These are phyloP conservation scores for Diaporthe humulicola DNA, from an alignment of 2,329 filamentous ascomycete species.

Conservation along the genomic window DNA sequence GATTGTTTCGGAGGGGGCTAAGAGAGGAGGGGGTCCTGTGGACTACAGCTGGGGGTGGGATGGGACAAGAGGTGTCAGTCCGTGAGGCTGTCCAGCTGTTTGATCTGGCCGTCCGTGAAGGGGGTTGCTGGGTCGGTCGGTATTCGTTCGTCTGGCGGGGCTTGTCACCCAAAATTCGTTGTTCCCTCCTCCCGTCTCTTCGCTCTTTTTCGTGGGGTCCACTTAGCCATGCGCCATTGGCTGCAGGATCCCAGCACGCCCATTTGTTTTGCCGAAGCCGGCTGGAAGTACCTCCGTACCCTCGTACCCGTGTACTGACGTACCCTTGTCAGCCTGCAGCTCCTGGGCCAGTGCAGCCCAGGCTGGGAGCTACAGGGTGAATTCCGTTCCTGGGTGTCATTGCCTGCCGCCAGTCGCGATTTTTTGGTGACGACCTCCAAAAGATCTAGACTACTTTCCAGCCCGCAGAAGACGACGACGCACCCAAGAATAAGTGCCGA, in stretches of 20 bases:
- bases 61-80: conserved; percentile 1
- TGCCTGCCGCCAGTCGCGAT: conserved; percentile 31
- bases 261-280: conserved; percentile 35
- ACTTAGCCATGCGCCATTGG: conserved; percentile 27
- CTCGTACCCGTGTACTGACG: not conserved
- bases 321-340: not conserved
- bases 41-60: not conserved
- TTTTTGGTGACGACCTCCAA: conserved; percentile 6
- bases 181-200: conserved; percentile 22
- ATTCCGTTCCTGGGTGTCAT: not conserved
- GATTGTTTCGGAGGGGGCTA: not conserved
- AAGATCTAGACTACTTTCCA: not conserved
- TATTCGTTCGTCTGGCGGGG: conserved; percentile 22
- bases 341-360: not conserved
- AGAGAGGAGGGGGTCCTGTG: not conserved
- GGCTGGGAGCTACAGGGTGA: conserved; percentile 1
- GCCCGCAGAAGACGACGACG: not conserved
- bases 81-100: conserved; percentile 10
- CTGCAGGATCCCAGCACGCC: conserved; percentile 25
- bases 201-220: conserved; percentile 39
- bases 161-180: conserved; percentile 40
- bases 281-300: not conserved
- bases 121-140: conserved; percentile 18
- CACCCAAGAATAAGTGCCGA: not conserved
- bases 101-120: conserved; percentile 28